Base-by-base conservation (phyloP, 768 basidiomycete species). In the Mycena olivaceomarginata region DNA sequence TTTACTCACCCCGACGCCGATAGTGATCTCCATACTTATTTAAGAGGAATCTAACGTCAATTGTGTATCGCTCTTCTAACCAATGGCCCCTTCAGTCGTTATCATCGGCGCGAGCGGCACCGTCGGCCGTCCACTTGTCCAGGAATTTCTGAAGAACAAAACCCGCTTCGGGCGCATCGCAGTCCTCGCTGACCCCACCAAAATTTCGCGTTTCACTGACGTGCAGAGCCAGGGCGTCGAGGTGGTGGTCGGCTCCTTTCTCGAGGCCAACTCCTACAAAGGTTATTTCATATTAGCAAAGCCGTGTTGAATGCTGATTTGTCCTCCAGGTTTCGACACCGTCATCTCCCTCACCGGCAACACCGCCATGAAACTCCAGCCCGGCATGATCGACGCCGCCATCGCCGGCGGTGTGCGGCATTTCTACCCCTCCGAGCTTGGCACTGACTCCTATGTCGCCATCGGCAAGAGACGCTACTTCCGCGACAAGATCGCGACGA, bases 301-400 rank as follows among this genome's bases (percentile, higher is more conserved):
- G 48, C 48, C 48, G 48, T 51, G 48, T 15, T 45, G 10, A 15
- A 45, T 45, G 15, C 43, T 45, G 43, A 45, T 45, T 10, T 15
- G 15, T 1, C 1, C 9, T 11, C 11, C 9, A 51, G 48, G 48
- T 7, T 51, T 51, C 48, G 48, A 51, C 48, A 51, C 48, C 9
- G 69, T 60, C 16, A 60, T 70, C 16, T 69, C 53, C 39, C 39
- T 69, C n/a, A 39, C n/a, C 1, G 68, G 68, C 9, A 57, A 69
- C 40, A 9, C 40, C 20, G 56, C 56, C 39, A 57, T 69, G 68
- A 69, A 69, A 16, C 68, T 69, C 15, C 68, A 69, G 57, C 68
- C 68, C 11, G 68, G 53, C 18, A 69, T 69, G 41, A 59, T 69
- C 22, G 68, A 69, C 20, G 68, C 68, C 37, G 68, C 68, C 68